Evolutionary conservation across 2,329 filamentous ascomycete genomes (phyloP).

Genomic region (Zopfia rhizophila): DNA sequence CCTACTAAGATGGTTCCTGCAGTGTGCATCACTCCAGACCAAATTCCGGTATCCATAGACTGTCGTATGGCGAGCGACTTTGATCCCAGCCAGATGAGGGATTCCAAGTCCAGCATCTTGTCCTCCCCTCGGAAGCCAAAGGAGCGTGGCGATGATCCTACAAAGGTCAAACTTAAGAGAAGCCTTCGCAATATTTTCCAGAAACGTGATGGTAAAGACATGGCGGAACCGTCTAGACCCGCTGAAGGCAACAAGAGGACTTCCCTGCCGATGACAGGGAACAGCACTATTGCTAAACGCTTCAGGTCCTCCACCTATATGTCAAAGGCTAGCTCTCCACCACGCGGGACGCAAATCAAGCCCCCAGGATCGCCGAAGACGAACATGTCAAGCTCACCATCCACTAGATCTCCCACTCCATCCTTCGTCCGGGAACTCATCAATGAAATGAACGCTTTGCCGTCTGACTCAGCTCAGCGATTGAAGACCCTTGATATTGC

Average conservation of each 20-base stretch:
- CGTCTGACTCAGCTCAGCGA: slow-evolving; percentile 23
- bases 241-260: slow-evolving; percentile 23
- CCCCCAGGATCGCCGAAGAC: slow-evolving; percentile 8
- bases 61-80: too few relatives aligned
- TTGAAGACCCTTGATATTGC: slow-evolving; percentile 34
- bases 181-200: slow-evolving; percentile 40
- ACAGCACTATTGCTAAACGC: slow-evolving; percentile 32
- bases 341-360: too few relatives aligned
- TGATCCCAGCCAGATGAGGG: too few relatives aligned
- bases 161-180: slow-evolving; percentile 31
- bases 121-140: neutral
- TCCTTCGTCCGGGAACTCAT: slow-evolving; percentile 27
- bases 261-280: slow-evolving; percentile 24
- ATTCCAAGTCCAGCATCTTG: slow-evolving; percentile 5
- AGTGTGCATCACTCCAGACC: too few relatives aligned
- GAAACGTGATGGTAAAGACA: slow-evolving; percentile 20
- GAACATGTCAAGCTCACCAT: slow-evolving; percentile 2
- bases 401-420: slow-evolving; percentile 11
- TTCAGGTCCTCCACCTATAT: slow-evolving; percentile 30
- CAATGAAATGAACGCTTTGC: slow-evolving; percentile 18
- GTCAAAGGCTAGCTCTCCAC: slow-evolving; percentile 24
- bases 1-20: too few relatives aligned
- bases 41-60: too few relatives aligned
- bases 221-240: slow-evolving; percentile 7
- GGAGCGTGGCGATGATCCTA: neutral